phyloP scores from a whole-genome alignment of 768 basidiomycete species.

The Suillus clintonianus region DNA sequence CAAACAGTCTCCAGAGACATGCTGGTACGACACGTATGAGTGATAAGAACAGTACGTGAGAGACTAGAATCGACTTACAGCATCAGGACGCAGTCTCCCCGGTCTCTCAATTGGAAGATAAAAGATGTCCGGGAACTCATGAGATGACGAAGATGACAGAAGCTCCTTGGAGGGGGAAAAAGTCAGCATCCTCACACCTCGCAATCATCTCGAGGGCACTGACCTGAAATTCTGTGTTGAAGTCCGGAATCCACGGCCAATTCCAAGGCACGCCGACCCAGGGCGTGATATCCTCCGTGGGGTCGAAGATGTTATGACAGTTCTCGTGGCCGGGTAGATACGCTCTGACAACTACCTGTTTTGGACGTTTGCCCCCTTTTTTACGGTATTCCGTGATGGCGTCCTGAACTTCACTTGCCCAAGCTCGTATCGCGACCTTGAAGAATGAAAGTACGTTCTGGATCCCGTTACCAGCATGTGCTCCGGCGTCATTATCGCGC shows the following conservation, averaged over 20 bases:
- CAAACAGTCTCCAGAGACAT: slow-evolving; percentile 46
- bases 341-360: slow-evolving; percentile 57
- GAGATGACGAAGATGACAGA: slow-evolving; percentile 32
- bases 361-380: slow-evolving; percentile 24
- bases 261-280: slow-evolving; percentile 57
- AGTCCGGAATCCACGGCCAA: slow-evolving; percentile 61
- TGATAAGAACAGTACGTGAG: background rate
- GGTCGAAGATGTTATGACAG: slow-evolving; percentile 50
- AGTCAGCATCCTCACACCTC: slow-evolving; percentile 6
- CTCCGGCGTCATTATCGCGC: slow-evolving; percentile 29
- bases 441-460: slow-evolving; percentile 61
- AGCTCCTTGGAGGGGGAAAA: slow-evolving; percentile 35
- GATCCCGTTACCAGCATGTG: slow-evolving; percentile 47
- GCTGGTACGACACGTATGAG: slow-evolving; percentile 26
- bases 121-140: slow-evolving; percentile 54
- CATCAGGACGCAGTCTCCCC: slow-evolving; percentile 58
- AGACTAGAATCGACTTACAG: slow-evolving; percentile 42
- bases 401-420: slow-evolving; percentile 54
- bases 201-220: slow-evolving; percentile 9
- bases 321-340: slow-evolving; percentile 69
- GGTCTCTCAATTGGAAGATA: slow-evolving; percentile 65
- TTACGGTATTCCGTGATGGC: slow-evolving; percentile 38
- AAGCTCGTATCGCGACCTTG: slow-evolving; percentile 51
- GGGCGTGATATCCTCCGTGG: slow-evolving; percentile 47
- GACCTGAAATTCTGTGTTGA: slow-evolving; percentile 61